Evolutionary conservation across 495 filamentous ascomycete species (phyloP).

Genomic region (Aspergillus asperescens): DNA sequence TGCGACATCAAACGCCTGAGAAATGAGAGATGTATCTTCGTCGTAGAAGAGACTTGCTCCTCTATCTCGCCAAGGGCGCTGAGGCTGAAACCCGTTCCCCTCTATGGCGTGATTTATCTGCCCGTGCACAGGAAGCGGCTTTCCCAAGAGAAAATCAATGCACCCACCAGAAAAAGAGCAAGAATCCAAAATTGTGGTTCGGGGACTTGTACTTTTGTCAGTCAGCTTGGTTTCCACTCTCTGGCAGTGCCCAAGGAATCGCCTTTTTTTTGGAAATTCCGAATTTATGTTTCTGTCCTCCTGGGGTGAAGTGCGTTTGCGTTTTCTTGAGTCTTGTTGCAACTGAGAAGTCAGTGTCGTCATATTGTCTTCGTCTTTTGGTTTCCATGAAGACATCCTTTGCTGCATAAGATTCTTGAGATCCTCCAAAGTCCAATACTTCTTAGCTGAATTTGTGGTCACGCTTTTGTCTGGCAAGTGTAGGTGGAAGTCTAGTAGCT

Average conservation of each 20-base stretch:
- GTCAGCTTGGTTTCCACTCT: background rate
- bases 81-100: background rate
- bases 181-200: background rate
- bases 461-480: background rate
- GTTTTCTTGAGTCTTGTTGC: background rate
- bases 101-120: background rate
- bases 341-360: background rate
- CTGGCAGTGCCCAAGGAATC: background rate
- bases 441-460: background rate
- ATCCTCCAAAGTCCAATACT: slow-evolving; percentile 25
- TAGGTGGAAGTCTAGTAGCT: slow-evolving; percentile 19
- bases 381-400: slow-evolving; percentile 17
- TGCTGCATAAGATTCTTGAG: slow-evolving; percentile 20
- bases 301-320: background rate
- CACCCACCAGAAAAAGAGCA: background rate
- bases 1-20: slow-evolving; percentile 7
- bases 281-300: background rate
- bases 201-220: background rate
- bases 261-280: background rate
- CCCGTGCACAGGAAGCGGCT: background rate
- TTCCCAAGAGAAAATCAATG: background rate
- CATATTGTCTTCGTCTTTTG: background rate
- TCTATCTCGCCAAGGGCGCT: background rate
- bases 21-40: background rate
- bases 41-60: background rate